Evolutionary conservation across 208 protist genomes (phyloP).

Genomic region (Trypanosomatidae sp.): DNA sequence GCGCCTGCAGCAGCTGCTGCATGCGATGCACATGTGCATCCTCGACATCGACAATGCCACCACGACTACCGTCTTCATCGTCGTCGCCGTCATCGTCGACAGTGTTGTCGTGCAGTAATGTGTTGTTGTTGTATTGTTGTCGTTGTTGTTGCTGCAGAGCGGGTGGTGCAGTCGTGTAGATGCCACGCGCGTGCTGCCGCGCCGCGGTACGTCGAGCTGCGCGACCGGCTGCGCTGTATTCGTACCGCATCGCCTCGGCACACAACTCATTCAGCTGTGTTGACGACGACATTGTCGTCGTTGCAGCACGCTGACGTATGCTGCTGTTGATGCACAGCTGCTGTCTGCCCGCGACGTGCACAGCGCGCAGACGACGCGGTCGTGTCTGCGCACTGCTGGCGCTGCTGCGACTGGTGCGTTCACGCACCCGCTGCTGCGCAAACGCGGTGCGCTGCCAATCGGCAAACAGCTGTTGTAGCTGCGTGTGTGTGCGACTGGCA

Average conservation of each 20-base stretch:
- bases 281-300: conserved; percentile 6
- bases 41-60: no score
- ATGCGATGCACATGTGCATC: no score
- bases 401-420: background rate
- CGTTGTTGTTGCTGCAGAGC: no score
- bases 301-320: conserved; percentile 13
- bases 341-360: conserved; percentile 85
- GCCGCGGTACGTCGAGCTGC: conserved; percentile 10
- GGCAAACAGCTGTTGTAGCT: conserved; percentile 87
- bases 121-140: no score
- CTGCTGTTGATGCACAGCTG: conserved; percentile 84
- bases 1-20: no score
- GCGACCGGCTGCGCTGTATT: conserved; percentile 29
- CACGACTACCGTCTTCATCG: no score
- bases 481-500: conserved; percentile 92
- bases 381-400: no score
- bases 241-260: conserved; percentile 74
- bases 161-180: no score
- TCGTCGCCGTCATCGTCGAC: no score
- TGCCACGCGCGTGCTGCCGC: background rate
- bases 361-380: conserved; percentile 27
- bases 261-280: conserved; percentile 90
- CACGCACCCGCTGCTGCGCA: conserved; percentile 17
- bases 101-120: no score
- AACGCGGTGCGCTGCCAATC: conserved; percentile 85